Evolutionary conservation across 140 eudicot genomes (phyloP), one percentile per base, ranked within the genome.

Genomic region (Cichorium intybus): DNA sequence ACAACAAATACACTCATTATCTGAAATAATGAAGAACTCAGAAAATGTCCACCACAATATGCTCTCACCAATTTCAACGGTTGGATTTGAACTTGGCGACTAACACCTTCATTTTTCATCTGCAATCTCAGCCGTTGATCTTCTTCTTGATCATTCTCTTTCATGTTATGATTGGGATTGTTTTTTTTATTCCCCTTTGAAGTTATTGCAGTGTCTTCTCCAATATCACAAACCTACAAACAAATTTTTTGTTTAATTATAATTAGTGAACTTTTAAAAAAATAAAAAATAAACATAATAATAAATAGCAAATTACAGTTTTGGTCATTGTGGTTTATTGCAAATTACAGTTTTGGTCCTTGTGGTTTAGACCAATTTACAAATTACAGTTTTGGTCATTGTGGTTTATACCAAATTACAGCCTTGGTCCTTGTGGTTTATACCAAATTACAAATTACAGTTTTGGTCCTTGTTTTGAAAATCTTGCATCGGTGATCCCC

Each of bases 151-250:
- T 22, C 64, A 6, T 52, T n/a, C 6, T 61, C 74, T 57, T 68
- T 69, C 0, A 17, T 26, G 4, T 54, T 54, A 22, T 14, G 22
- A n/a, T 46, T 26, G 11, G 4, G 70, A 51, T 54, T n/a, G n/a
- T n/a, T n/a, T n/a, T n/a, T n/a, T n/a, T n/a, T n/a, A n/a, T n/a
- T n/a, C n/a, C 7, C 74, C 27, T 55, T 65, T 60, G 45, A 51
- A 23, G 58, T 60, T 50, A 7, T 39, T 7, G 17, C 58, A n/a
- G 34, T 29, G 53, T 56, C 63, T 39, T 73, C 73, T 24, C 10
- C 2, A 54, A 43, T 67, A 58, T 75, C 72, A 50, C 67, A 53
- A 31, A 41, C 83, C 83, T 84, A 72, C 66, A 79, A 66, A 56
- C 27, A 33, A 24, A 22, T 7, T 10, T 41, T 37, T 31, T 31